These are phyloP conservation scores for Grosmannia huntii DNA, from an alignment of 2,329 filamentous ascomycete species.

Conservation along the genomic window DNA sequence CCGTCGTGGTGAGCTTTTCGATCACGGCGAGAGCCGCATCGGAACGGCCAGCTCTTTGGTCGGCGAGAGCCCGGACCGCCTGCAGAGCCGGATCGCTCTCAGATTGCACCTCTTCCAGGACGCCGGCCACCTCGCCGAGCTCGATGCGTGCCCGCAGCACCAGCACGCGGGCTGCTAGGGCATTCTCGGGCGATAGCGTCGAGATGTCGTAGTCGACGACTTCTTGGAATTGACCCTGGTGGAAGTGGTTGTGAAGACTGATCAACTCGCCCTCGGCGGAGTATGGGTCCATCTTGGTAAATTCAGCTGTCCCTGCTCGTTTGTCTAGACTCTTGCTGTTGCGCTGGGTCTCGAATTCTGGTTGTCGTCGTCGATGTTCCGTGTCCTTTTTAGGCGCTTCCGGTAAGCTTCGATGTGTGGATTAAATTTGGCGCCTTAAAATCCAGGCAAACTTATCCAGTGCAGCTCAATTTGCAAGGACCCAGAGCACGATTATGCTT, in stretches of 20 bases:
- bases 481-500: too few species aligned
- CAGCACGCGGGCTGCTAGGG: constrained; percentile 62
- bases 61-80: constrained; percentile 65
- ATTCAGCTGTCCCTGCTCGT: neutral
- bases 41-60: constrained; percentile 45
- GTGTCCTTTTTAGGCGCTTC: neutral
- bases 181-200: constrained; percentile 66
- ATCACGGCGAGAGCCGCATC: constrained; percentile 49
- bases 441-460: neutral
- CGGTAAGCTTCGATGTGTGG: neutral
- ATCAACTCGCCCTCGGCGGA: constrained; percentile 59
- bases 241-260: constrained; percentile 59
- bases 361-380: neutral
- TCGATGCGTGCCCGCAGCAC: constrained; percentile 74
- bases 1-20: constrained; percentile 53
- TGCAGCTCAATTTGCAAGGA: too few species aligned
- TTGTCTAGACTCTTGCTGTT: neutral
- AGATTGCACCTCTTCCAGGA: constrained; percentile 54
- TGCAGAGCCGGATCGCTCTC: constrained; percentile 56
- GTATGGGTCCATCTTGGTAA: constrained; percentile 45
- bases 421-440: neutral
- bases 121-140: constrained; percentile 62
- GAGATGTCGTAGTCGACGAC: constrained; percentile 78
- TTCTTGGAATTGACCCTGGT: constrained; percentile 73
- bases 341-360: neutral